Conservation (phyloP, 176 grass and related monocot genomes). For the Triticum dicoccoides region DNA sequence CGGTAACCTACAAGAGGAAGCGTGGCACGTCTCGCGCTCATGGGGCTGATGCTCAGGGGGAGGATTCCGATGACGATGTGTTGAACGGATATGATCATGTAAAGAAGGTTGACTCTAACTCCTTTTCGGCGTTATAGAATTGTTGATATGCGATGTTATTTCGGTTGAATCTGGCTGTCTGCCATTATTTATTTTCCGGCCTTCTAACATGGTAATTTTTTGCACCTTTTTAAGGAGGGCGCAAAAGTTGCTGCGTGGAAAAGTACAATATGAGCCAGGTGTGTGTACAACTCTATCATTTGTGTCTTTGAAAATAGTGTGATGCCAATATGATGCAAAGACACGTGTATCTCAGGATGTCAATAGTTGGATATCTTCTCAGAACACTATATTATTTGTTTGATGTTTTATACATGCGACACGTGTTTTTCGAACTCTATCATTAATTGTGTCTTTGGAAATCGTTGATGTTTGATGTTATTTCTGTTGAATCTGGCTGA, state of each 20-base stretch:
- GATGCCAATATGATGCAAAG: background rate
- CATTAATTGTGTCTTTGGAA: too few species aligned
- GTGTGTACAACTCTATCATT: background rate
- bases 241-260: background rate
- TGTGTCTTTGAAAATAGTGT: background rate
- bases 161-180: background rate
- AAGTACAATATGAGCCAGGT: background rate
- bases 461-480: too few species aligned
- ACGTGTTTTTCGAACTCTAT: too few species aligned
- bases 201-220: background rate
- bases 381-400: too few species aligned
- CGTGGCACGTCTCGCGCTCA: conserved; percentile 17
- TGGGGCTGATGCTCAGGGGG: background rate
- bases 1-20: conserved; percentile 65
- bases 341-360: background rate
- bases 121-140: background rate
- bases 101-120: conserved; percentile 11
- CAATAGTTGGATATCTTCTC: background rate
- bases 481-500: too few species aligned
- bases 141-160: background rate
- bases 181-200: background rate
- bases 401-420: too few species aligned
- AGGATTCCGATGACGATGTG: background rate
- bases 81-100: conserved; percentile 39
- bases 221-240: background rate